Evolutionary conservation across 2,329 filamentous ascomycete species (phyloP).

Genomic region (Colletotrichum siamense): DNA sequence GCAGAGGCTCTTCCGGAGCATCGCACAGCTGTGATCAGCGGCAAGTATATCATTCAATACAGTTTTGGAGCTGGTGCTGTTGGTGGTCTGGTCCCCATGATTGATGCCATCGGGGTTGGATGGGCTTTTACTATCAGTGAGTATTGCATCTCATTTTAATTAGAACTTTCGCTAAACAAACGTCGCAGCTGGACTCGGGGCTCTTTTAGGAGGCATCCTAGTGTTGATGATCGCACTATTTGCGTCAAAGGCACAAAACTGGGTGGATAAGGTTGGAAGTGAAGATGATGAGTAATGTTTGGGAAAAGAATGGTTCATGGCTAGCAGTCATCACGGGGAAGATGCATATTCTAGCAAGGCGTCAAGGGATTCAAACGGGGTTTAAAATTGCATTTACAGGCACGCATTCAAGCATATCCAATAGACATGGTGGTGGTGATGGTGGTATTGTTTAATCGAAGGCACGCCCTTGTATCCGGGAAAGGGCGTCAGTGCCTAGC

Average conservation of each 20-base stretch:
- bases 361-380: neutral
- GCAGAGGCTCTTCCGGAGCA: slow-evolving; percentile 21
- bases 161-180: neutral
- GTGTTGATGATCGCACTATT: slow-evolving; percentile 11
- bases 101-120: slow-evolving; percentile 53
- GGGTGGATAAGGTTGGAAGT: slow-evolving; percentile 3
- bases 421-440: neutral
- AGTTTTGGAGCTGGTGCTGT: slow-evolving; percentile 44
- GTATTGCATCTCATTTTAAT: neutral
- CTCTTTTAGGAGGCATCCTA: neutral
- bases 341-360: neutral
- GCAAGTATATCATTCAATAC: slow-evolving; percentile 25
- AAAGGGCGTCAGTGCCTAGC: neutral
- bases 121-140: slow-evolving; percentile 53
- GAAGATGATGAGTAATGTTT: neutral
- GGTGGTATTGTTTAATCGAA: neutral
- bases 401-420: neutral
- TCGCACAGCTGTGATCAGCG: slow-evolving; percentile 22
- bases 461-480: neutral
- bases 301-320: neutral
- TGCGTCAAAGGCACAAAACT: slow-evolving; percentile 9
- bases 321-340: neutral
- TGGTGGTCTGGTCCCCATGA: slow-evolving; percentile 57
- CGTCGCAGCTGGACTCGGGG: neutral
- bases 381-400: neutral